Evolutionary conservation across 768 basidiomycete genomes (phyloP), one percentile per base, ranked within the genome.

Genomic region (Boletellus emodensis): DNA sequence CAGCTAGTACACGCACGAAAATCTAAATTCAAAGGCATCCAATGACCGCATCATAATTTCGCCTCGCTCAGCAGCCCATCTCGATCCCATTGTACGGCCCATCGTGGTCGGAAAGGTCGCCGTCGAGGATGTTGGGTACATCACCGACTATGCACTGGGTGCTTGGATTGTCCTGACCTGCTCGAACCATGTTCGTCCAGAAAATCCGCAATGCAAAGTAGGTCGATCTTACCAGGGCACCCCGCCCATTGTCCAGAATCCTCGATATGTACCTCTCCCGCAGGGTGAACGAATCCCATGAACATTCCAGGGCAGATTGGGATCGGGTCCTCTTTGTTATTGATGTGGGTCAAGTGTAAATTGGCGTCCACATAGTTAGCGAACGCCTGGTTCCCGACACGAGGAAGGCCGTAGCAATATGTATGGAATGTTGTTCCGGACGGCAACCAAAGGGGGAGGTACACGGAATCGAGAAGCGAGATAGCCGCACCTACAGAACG

Each of bases 331-430:
- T 70, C 49, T 52, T 64, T 40, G 66, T 85, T 83, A 61, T 78
- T 83, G 62, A 85, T 74, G 52, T 78, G 82, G 4, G 74, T 81
- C 40, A 83, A 55, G 13, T 67, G 52, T 36, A 70, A 40, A 38
- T 77, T 65, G 8, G 72, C 63, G 50, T 83, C 79, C 41, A 83
- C 74, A 55, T 76, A 78, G 56, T 81, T 56, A 1, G 82, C 83
- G 52, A 84, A 85, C 3, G 71, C 80, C 58, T 78, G 74, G 64
- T 85, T 84, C 12, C 84, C 82, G 22, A 71, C 72, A 22, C 71
- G 63, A 34, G 71, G 72, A 30, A 75, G 60, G 26, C 72, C 73
- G 44, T 71, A 74, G 10, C 47, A 33, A 24, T 70, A 26, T 4
- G 69, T 66, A 40, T 50, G 37, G 65, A 75, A 66, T 12, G 60